phyloP scores from a whole-genome alignment of 225 moss, liverwort and hornwort species.

The Climacium dendroides region DNA sequence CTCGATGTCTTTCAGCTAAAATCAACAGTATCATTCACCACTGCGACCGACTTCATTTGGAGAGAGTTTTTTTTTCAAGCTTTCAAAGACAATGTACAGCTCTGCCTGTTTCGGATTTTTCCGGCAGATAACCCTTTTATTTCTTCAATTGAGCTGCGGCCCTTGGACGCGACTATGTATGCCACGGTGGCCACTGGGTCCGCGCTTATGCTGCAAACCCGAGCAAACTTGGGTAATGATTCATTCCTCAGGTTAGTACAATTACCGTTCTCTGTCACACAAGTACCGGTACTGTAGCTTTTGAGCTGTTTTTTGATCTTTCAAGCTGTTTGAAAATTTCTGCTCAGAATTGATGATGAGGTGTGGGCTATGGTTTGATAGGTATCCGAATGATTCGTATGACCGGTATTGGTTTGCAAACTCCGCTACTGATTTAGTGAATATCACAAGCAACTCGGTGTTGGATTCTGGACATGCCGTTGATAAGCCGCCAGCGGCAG shows the following conservation, averaged over 20 bases:
- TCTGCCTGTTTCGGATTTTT: not conserved
- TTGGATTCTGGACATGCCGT: not conserved
- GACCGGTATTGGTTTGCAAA: not conserved
- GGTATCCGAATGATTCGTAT: constrained; percentile 15
- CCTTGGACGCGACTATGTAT: constrained; percentile 8
- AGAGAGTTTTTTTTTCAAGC: not conserved
- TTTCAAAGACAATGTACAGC: not conserved
- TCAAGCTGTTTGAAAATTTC: not conserved
- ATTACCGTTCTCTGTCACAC: not conserved
- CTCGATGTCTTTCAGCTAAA: not conserved
- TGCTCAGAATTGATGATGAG: not conserved
- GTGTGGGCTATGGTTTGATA: not conserved
- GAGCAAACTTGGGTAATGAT: not conserved
- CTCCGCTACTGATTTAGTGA: accelerated
- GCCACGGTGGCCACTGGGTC: not conserved
- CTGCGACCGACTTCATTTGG: accelerated
- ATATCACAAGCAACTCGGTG: not conserved
- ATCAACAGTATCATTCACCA: not conserved
- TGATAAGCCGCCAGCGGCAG: constrained; percentile 3
- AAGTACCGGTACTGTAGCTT: not conserved
- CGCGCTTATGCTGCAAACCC: not conserved
- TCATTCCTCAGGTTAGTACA: not conserved
- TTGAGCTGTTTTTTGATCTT: not conserved
- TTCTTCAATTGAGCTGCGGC: constrained; percentile 15
- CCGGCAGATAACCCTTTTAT: constrained; percentile 1